Percentiles rank a stretch among this genome's conserved stretches.
These are phyloP conservation scores for Dalbergia oliveri DNA, from an alignment of 306 rosid genomes.

Conservation along the genomic window DNA sequence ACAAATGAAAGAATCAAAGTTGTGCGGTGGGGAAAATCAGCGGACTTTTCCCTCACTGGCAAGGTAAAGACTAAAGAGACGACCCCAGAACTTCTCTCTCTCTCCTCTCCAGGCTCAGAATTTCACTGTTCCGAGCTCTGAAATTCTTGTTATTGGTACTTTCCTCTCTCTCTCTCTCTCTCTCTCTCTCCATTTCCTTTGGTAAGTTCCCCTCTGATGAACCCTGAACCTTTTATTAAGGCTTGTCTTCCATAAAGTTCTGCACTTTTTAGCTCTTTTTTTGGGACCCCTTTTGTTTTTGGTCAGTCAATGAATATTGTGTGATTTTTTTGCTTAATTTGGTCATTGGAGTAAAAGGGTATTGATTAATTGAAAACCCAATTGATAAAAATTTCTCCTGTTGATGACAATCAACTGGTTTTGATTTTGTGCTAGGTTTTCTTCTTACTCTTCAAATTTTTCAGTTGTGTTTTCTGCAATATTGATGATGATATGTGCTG, in stretches of 20 bases:
- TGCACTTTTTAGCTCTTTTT: background rate
- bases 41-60: constrained; percentile 23
- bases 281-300: background rate
- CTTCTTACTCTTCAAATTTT: constrained; percentile 10
- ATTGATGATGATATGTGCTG: constrained; percentile 2
- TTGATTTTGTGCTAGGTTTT: constrained; percentile 11
- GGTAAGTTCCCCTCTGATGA: constrained; percentile 32
- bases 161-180: too few species aligned
- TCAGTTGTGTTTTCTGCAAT: background rate
- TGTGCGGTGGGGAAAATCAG: background rate
- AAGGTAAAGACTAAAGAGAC: background rate
- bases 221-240: background rate
- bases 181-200: constrained; percentile 8
- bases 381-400: constrained; percentile 29
- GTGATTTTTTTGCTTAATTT: constrained; percentile 31
- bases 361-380: constrained; percentile 41
- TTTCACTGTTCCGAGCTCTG: constrained; percentile 38
- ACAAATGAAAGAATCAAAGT: background rate
- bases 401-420: background rate
- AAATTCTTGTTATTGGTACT: constrained; percentile 2
- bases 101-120: constrained; percentile 37
- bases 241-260: background rate
- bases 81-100: constrained; percentile 5
- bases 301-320: background rate
- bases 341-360: constrained; percentile 17